Conservation (phyloP, 2,329 filamentous ascomycete species). For the Seiridium unicorne region DNA sequence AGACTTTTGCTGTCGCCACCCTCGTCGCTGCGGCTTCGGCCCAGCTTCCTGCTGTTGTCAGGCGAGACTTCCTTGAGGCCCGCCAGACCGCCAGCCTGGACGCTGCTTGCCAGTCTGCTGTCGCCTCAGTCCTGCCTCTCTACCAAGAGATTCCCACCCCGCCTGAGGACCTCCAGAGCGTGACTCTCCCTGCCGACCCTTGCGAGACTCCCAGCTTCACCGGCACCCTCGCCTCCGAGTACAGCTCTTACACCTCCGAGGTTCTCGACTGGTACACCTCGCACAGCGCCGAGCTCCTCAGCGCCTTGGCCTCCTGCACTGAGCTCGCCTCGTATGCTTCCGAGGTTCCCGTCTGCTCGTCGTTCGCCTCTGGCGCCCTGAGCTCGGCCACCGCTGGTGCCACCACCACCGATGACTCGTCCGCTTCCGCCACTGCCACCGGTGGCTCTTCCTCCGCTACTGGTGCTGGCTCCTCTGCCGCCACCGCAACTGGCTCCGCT, state of each 20-base stretch:
- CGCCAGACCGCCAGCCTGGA: constrained; percentile 12
- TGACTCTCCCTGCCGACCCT: constrained; percentile 15
- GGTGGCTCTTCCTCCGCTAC: neutral
- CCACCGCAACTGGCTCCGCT: neutral
- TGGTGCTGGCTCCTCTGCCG: neutral
- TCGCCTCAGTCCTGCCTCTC: constrained; percentile 13
- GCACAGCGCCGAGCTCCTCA: constrained; percentile 17
- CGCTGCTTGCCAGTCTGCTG: constrained; percentile 16
- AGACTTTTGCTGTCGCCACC: constrained; percentile 7
- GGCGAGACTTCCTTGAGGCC: constrained; percentile 17
- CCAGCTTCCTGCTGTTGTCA: constrained; percentile 14
- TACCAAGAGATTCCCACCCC: constrained; percentile 17
- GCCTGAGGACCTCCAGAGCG: constrained; percentile 14
- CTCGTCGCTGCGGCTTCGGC: constrained; percentile 16
- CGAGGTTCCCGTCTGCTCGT: constrained; percentile 16
- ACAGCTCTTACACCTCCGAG: constrained; percentile 17
- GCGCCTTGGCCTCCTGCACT: constrained; percentile 16
- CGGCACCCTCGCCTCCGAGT: constrained; percentile 17
- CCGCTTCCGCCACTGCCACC: neutral
- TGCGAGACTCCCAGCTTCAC: constrained; percentile 19
- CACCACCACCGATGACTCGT: neutral
- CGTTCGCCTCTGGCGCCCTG: neutral
- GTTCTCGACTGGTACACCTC: constrained; percentile 18
- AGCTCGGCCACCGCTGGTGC: neutral
- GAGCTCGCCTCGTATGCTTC: constrained; percentile 9